Base-by-base conservation (phyloP, 345 rosid species). In the Eucalyptus microcorys region DNA sequence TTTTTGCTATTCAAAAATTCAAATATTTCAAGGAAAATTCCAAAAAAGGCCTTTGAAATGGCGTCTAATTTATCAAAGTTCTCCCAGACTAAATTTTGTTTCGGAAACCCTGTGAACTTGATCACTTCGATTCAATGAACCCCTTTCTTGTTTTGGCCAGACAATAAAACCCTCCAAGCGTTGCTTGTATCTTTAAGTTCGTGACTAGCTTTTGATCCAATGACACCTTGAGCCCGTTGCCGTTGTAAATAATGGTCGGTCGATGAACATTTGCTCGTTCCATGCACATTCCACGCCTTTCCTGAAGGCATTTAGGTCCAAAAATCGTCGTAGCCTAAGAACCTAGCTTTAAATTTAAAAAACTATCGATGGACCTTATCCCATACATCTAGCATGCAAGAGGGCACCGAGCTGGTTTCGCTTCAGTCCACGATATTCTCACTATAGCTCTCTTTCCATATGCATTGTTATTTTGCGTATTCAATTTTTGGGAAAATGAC, bases 151-250 rank as follows among this genome's bases (percentile, higher is more conserved):
- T 55, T 55, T 55, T 55, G 27, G 12, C 30, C 13, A 24, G 30
- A 55, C 61, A 24, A 55, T 55, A 55, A 24, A 55, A 1, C 30
- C 61, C 61, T 55, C 6, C 2, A 55, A 55, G 61, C 24, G 30
- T 24, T 55, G 61, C 30, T 55, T 55, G 0, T 55, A 0, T 9
- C 30, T 24, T 4, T 26, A 55, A 24, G 61, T 24, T 0, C 30
- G 30, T 9, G 30, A 52, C 57, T 52, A 21, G 57, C 57, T 21
- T 55, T 66, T n/a, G 11, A 32, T 64, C 40, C 21, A n/a, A 15
- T n/a, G 17, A n/a, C 21, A n/a, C 37, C 10, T 8, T 64, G 37
- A 64, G 40, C 21, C 21, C 37, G 10, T n/a, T 32, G 76, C 6
- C 5, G 19, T n/a, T 2, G 21, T 27, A n/a, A n/a, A n/a, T 64